Evolutionary conservation across 306 rosid genomes (phyloP).

Genomic region (Alnus rubra): DNA sequence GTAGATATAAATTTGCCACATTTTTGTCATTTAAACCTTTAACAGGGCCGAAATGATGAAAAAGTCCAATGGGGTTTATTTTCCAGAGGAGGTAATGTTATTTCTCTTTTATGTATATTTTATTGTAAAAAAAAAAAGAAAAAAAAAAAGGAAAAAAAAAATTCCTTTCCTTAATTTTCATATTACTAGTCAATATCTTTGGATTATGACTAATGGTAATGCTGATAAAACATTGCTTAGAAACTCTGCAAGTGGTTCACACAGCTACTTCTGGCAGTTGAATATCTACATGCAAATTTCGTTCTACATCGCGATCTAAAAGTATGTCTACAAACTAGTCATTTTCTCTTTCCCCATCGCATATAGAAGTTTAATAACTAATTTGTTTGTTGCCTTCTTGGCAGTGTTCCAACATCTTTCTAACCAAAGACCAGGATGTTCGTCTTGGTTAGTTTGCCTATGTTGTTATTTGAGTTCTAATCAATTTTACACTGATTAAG

Average conservation of each 20-base stretch:
- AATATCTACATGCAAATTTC: conserved; percentile 81
- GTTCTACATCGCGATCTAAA: conserved; percentile 97
- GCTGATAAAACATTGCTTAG: conserved; percentile 49
- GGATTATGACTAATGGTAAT: conserved; percentile 22
- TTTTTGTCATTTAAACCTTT: conserved; percentile 20
- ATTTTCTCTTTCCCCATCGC: neutral
- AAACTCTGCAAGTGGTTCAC: conserved; percentile 99
- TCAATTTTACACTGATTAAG: conserved; percentile 2
- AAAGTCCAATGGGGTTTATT: conserved; percentile 76
- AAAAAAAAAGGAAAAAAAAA: too few relatives aligned
- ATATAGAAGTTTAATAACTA: conserved; percentile 19
- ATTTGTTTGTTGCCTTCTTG: conserved; percentile 29
- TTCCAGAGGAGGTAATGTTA: conserved; percentile 85
- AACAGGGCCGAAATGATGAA: conserved; percentile 96
- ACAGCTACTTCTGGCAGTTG: conserved; percentile 90
- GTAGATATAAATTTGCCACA: conserved; percentile 2
- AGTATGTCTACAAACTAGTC: conserved; percentile 45
- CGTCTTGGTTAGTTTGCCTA: conserved; percentile 78
- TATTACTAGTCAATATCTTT: conserved; percentile 11
- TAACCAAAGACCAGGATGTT: conserved; percentile 92
- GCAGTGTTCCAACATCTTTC: conserved; percentile 99
- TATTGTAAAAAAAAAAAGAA: neutral
- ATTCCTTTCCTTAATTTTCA: conserved; percentile 16
- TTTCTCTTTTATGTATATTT: conserved; percentile 1
- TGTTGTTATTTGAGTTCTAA: conserved; percentile 24